Conservation (phyloP, 2,329 filamentous ascomycete genomes). For the Colletotrichum incanum region DNA sequence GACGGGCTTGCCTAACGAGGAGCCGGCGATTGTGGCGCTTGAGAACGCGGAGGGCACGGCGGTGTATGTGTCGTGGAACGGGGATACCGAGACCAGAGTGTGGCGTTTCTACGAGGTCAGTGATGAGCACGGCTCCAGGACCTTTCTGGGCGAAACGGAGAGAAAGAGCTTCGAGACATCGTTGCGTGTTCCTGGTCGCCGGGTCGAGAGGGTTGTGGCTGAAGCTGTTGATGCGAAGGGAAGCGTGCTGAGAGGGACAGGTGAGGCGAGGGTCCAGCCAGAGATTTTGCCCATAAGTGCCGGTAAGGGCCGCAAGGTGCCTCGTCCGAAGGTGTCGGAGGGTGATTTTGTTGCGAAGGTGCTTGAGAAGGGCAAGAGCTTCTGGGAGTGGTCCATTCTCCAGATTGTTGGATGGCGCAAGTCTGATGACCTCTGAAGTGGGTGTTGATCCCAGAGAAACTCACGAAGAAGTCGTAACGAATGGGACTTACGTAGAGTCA, state of each 20-base stretch:
- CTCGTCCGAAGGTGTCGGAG: neutral
- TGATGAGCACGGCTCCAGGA: constrained; percentile 23
- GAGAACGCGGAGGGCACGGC: constrained; percentile 27
- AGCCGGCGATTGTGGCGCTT: constrained; percentile 44
- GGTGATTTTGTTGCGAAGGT: neutral
- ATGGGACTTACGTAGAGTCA: neutral
- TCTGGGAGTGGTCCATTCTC: constrained; percentile 24
- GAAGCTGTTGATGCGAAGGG: constrained; percentile 27
- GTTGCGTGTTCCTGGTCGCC: constrained; percentile 2
- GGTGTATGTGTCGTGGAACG: constrained; percentile 54
- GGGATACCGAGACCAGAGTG: constrained; percentile 51
- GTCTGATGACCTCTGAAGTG: constrained; percentile 19
- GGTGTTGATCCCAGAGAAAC: neutral
- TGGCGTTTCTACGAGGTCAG: constrained; percentile 50
- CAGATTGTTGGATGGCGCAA: constrained; percentile 3
- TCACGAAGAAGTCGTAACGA: neutral
- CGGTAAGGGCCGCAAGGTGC: constrained; percentile 18
- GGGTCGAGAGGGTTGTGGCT: neutral
- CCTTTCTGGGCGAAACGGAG: constrained; percentile 29
- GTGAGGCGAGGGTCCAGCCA: neutral
- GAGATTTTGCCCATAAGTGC: constrained; percentile 25
- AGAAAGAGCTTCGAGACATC: constrained; percentile 38
- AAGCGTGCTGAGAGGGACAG: constrained; percentile 11
- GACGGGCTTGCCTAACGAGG: constrained; percentile 63
- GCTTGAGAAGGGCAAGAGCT: constrained; percentile 6